Evolutionary conservation across 768 basidiomycete genomes (phyloP).

Genomic region (Lactarius tabidus): DNA sequence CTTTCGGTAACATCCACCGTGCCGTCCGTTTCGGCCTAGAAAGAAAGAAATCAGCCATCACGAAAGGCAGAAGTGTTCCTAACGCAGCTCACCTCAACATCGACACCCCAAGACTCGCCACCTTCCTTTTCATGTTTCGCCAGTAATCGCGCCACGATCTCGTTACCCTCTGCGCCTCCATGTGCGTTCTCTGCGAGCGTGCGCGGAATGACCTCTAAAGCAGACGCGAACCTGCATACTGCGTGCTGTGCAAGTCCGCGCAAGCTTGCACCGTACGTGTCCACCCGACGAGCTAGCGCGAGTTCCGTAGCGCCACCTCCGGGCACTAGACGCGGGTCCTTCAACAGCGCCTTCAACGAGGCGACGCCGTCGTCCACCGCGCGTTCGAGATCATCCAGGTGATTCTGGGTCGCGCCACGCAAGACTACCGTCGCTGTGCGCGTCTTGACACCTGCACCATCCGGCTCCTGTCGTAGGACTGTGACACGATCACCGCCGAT

Average conservation of each 20-base stretch:
- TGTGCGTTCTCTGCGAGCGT: slow-evolving; percentile 95
- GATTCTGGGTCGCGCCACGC: slow-evolving; percentile 91
- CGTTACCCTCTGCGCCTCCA: slow-evolving; percentile 87
- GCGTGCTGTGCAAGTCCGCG: slow-evolving; percentile 92
- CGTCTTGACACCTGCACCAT: slow-evolving; percentile 58
- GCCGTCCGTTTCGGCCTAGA: slow-evolving; percentile 72
- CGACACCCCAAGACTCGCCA: slow-evolving; percentile 78
- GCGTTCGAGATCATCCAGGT: slow-evolving; percentile 92
- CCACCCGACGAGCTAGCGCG: slow-evolving; percentile 82
- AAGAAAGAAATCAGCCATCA: slow-evolving; percentile 4
- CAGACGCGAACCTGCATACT: slow-evolving; percentile 83
- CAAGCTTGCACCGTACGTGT: slow-evolving; percentile 80
- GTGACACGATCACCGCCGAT: slow-evolving; percentile 98
- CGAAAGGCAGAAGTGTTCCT: not conserved
- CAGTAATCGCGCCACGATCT: slow-evolving; percentile 84
- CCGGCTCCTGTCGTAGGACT: slow-evolving; percentile 76
- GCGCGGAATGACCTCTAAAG: slow-evolving; percentile 88
- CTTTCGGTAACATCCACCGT: slow-evolving; percentile 59
- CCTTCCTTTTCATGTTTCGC: slow-evolving; percentile 81
- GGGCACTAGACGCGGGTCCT: slow-evolving; percentile 85
- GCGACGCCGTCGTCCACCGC: slow-evolving; percentile 96
- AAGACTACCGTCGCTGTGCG: slow-evolving; percentile 92
- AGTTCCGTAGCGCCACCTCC: slow-evolving; percentile 95
- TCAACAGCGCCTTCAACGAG: slow-evolving; percentile 89
- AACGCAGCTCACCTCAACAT: slow-evolving; percentile 64